phyloP scores from a whole-genome alignment of 75 land plant genomes.

The Selaginella tamariscina region DNA sequence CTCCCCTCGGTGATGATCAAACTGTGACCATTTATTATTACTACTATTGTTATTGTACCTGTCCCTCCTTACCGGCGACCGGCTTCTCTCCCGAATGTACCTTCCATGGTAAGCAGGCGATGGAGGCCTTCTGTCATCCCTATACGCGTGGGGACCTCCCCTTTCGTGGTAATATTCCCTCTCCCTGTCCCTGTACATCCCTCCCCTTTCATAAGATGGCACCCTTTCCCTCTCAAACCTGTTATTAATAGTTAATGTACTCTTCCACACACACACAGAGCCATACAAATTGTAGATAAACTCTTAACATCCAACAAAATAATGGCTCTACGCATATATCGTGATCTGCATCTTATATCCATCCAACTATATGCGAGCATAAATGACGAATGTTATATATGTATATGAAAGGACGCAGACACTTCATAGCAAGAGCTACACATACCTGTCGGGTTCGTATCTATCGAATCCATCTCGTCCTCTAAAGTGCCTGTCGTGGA shows the following conservation, averaged over 20 bases:
- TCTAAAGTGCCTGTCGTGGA: slow-evolving; percentile 37
- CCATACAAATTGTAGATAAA: too few relatives aligned
- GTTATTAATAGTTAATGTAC: too few relatives aligned
- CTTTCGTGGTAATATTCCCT: slow-evolving; percentile 41
- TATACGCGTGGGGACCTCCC: slow-evolving; percentile 22
- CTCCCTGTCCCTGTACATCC: slow-evolving; percentile 33
- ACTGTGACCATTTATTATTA: background rate
- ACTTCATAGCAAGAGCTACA: too few relatives aligned
- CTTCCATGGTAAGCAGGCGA: slow-evolving; percentile 33
- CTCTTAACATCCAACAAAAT: too few relatives aligned
- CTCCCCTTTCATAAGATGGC: slow-evolving; percentile 2
- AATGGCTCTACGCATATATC: too few relatives aligned
- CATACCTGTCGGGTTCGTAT: too few relatives aligned
- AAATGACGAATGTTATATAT: too few relatives aligned
- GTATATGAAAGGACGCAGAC: too few relatives aligned
- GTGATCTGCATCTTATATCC: too few relatives aligned
- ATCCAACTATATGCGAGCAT: too few relatives aligned
- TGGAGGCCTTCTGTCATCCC: slow-evolving; percentile 19
- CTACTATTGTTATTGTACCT: background rate
- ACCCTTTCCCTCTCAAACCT: slow-evolving; percentile 15
- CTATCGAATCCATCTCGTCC: slow-evolving; percentile 34
- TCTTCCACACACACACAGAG: too few relatives aligned
- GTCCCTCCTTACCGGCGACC: slow-evolving; percentile 46
- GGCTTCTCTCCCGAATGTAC: slow-evolving; percentile 41
- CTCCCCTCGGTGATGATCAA: slow-evolving; percentile 22